Evolutionary conservation across 2,329 filamentous ascomycete species (phyloP).

Genomic region (Emericellopsis cladophorae): DNA sequence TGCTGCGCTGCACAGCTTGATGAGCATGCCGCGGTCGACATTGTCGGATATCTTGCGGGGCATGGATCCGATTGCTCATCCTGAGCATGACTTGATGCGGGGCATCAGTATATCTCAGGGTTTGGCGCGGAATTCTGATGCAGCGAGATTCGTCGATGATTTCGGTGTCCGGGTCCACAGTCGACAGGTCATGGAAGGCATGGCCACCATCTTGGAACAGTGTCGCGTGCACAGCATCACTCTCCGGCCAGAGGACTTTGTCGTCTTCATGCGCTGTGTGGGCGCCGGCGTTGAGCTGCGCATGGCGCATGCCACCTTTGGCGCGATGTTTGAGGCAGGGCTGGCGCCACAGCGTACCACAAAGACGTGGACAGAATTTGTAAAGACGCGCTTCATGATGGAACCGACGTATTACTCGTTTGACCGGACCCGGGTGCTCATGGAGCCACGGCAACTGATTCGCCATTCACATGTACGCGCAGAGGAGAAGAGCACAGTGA

Average conservation of each 20-base stretch:
- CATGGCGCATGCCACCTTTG: constrained; percentile 11
- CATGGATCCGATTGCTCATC: constrained; percentile 43
- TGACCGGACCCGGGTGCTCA: constrained; percentile 24
- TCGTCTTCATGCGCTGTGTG: constrained; percentile 30
- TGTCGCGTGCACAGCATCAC: constrained; percentile 9
- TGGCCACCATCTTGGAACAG: constrained; percentile 19
- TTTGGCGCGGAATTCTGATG: constrained; percentile 24
- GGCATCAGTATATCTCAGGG: constrained; percentile 23
- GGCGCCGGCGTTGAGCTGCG: constrained; percentile 28
- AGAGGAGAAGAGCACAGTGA: constrained; percentile 4
- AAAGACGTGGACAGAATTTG: constrained; percentile 28
- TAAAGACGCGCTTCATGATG: constrained; percentile 32
- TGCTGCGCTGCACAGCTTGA: constrained; percentile 16
- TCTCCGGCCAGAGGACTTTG: constrained; percentile 27
- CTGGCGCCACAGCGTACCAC: constrained; percentile 16
- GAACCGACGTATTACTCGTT: constrained; percentile 33
- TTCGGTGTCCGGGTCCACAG: constrained; percentile 32
- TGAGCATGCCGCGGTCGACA: constrained; percentile 33
- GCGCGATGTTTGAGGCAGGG: constrained; percentile 9
- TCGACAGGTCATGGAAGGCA: constrained; percentile 17
- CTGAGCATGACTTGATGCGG: constrained; percentile 33
- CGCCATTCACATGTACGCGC: not conserved
- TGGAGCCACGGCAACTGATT: constrained; percentile 21
- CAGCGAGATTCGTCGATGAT: constrained; percentile 22
- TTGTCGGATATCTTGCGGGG: constrained; percentile 52